phyloP scores from a whole-genome alignment of 768 basidiomycete species.

The Amanita inopinata region DNA sequence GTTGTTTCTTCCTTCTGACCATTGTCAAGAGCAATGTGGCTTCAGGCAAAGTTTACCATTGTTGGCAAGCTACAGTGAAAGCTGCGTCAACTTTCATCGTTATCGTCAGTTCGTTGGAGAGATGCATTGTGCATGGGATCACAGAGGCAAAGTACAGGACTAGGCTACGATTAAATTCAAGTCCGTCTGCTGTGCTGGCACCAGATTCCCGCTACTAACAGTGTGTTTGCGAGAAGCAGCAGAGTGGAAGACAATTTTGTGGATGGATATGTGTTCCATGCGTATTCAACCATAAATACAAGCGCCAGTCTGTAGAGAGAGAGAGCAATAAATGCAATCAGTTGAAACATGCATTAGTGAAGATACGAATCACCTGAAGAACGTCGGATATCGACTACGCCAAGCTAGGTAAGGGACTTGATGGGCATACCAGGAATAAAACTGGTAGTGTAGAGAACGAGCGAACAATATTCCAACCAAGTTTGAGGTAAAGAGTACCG shows the following conservation, averaged over 20 bases:
- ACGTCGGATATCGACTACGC: constrained; percentile 55
- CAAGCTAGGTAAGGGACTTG: constrained; percentile 80
- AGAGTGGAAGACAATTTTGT: constrained; percentile 54
- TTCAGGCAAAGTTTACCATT: neutral
- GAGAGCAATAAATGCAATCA: constrained; percentile 8
- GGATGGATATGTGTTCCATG: constrained; percentile 86
- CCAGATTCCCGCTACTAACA: constrained; percentile 25
- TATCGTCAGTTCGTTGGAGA: no score
- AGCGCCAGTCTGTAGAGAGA: constrained; percentile 41
- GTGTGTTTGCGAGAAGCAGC: constrained; percentile 40
- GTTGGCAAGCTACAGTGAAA: no score
- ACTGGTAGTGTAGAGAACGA: constrained; percentile 94
- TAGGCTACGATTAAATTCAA: no score
- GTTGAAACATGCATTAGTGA: no score
- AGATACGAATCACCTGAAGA: constrained; percentile 42
- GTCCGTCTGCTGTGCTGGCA: neutral
- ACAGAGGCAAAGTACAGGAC: no score
- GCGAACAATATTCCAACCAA: constrained; percentile 88
- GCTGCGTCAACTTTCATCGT: no score
- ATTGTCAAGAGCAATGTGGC: neutral
- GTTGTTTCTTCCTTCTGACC: neutral
- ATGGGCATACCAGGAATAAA: constrained; percentile 95
- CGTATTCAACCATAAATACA: constrained; percentile 61
- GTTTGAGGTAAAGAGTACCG: constrained; percentile 84
- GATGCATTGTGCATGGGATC: no score